A percentile compares a stretch with the other conserved stretches of the same genome.
phyloP scores from a whole-genome alignment of 139 green algal genomes.

The Penium margaritaceum region DNA sequence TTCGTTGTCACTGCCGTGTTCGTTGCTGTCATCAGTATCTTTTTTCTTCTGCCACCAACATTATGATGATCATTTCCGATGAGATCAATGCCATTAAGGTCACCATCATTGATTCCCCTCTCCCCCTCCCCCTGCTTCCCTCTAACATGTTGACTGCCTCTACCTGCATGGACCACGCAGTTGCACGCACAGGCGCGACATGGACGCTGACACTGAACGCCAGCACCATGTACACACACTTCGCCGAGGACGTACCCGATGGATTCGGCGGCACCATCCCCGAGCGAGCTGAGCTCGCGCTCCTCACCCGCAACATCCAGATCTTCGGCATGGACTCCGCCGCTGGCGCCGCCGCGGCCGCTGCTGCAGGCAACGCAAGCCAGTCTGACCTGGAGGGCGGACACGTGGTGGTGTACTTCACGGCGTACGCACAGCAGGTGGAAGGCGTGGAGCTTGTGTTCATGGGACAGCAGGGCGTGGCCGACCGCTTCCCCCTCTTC shows the following conservation, averaged over 20 bases:
- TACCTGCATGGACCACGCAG: too few species aligned
- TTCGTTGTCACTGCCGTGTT: too few species aligned
- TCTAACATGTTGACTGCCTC: too few species aligned
- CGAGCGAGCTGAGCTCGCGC: conserved; percentile 21
- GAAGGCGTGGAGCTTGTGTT: conserved; percentile 22
- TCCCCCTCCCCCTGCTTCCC: too few species aligned
- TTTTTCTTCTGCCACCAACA: too few species aligned
- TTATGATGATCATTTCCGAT: too few species aligned
- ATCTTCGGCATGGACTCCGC: neutral
- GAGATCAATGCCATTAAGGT: too few species aligned
- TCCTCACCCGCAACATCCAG: conserved; percentile 28
- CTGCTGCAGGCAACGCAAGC: too few species aligned
- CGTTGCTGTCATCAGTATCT: too few species aligned
- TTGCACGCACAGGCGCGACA: too few species aligned
- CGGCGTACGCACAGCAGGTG: conserved; percentile 9
- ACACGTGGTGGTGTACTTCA: conserved; percentile 37
- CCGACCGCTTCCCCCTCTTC: conserved; percentile 34
- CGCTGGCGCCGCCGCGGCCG: too few species aligned
- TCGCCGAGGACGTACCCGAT: conserved; percentile 7
- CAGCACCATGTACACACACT: conserved; percentile 13
- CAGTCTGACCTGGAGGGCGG: conserved; percentile 8
- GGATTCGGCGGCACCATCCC: conserved; percentile 18
- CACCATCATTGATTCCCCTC: too few species aligned
- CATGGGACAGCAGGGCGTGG: conserved; percentile 37
- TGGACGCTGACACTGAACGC: neutral